Evolutionary conservation across 345 rosid species (phyloP).

Genomic region (Turritis glabra): DNA sequence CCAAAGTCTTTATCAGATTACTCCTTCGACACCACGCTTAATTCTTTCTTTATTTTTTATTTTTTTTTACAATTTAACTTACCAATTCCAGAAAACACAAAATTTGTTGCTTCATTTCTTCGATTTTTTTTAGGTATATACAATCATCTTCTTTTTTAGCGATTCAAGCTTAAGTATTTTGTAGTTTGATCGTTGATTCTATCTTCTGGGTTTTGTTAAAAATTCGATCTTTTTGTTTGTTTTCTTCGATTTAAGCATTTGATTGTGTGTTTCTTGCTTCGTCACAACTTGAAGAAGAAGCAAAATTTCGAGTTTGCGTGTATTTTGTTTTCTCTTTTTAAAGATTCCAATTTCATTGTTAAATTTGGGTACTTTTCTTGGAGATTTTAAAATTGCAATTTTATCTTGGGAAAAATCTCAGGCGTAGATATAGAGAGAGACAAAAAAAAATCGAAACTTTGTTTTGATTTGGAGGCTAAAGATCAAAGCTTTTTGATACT

Average conservation of each 20-base stretch:
- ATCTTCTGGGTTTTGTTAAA: slow-evolving; percentile 28
- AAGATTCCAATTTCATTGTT: slow-evolving; percentile 34
- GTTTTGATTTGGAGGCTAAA: slow-evolving; percentile 18
- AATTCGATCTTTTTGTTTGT: background rate
- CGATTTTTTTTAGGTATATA: slow-evolving; percentile 1
- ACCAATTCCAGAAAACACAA: no score
- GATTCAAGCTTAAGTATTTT: slow-evolving; percentile 16
- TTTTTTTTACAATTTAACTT: background rate
- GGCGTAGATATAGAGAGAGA: background rate
- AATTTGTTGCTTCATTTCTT: slow-evolving; percentile 11
- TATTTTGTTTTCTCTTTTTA: background rate
- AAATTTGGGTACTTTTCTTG: background rate
- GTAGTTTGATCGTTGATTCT: slow-evolving; percentile 22
- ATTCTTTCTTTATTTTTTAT: background rate
- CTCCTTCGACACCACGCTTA: background rate
- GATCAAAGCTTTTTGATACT: slow-evolving; percentile 10
- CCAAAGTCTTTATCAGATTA: slow-evolving; percentile 31
- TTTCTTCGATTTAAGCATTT: no score
- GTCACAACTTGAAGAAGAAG: slow-evolving; percentile 26
- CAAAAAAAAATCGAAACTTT: background rate
- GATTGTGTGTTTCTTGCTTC: slow-evolving; percentile 21
- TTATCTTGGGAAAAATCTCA: background rate
- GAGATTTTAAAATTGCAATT: background rate
- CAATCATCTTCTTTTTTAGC: slow-evolving; percentile 16
- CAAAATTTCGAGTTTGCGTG: slow-evolving; percentile 28